Base-by-base conservation (phyloP, 805 yeast species). In the Naumovozyma dairenensis region DNA sequence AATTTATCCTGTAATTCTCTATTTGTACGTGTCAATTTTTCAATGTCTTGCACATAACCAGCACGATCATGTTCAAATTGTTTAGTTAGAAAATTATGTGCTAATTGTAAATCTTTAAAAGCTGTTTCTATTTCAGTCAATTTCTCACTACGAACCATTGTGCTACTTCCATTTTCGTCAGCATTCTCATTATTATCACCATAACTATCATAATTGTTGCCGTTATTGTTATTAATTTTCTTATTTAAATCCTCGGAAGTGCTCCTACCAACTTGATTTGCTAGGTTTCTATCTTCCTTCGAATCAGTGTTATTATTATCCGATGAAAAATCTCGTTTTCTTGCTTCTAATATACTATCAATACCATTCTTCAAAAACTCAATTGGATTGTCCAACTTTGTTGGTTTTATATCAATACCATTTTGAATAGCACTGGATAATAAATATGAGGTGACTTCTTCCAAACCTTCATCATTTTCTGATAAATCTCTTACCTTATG, bases 31-130 rank as follows among this genome's bases (percentile, higher is more conserved):
- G 77, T 64, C 42, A 74, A 60, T 29, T 69, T 69, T 43, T 70
- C 75, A 31, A 77, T 66, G 2, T 71, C 60, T 37, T 67, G 67
- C 33, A 63, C 53, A 36, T 77, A 72, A 39, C 69, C 71, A 12
- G 68, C 67, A 36, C 80, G 65, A 35, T 80, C 81, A 39, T 74
- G 72, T 42, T 77, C 81, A 46, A 69, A 80, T 45, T 78, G 82
- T 48, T 74, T 73, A 2, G 79, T 67, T 35, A 80, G 59, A 48
- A 77, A 80, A 39, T 68, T 74, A 53, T 80, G 85, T 2, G 85
- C 80, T 49, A 80, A 71, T 43, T 79, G 76, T 33, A 80, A 61
- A 51, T 80, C 92, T 36, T 66, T 69, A 32, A 80, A 59, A 0
- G 86, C 85, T 0, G 80, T 72, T 42, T 66, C 67, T 45, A 71